A percentile compares a stretch with the other conserved stretches of the same genome.
These are phyloP conservation scores for Vanrija pseudolonga DNA, from an alignment of 1,284 basidiomycete species.

Conservation along the genomic window DNA sequence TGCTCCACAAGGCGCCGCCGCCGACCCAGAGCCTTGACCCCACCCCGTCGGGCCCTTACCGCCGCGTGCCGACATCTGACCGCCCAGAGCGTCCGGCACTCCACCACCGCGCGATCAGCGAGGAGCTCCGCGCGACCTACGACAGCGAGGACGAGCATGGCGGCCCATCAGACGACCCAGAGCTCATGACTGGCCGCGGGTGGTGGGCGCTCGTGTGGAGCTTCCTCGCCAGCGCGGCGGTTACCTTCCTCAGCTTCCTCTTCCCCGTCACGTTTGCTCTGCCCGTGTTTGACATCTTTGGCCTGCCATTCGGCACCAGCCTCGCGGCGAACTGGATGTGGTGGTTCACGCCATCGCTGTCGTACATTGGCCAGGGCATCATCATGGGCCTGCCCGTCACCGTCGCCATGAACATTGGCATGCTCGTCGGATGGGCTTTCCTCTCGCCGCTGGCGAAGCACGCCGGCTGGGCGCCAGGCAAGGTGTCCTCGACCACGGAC, in stretches of 20 bases:
- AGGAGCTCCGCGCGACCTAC: background rate
- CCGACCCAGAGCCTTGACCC: conserved; percentile 21
- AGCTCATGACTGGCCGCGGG: conserved; percentile 57
- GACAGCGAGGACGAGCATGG: conserved; percentile 38
- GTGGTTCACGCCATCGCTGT: conserved; percentile 89
- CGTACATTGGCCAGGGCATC: conserved; percentile 89
- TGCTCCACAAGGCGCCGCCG: conserved; percentile 62
- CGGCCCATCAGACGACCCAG: conserved; percentile 16
- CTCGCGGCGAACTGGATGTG: conserved; percentile 86
- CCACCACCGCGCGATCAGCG: background rate
- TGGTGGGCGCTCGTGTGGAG: conserved; percentile 72
- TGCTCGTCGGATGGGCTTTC: conserved; percentile 92
- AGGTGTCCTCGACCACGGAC: conserved; percentile 73
- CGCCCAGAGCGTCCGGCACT: background rate
- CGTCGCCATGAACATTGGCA: conserved; percentile 88
- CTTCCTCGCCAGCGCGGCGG: conserved; percentile 63
- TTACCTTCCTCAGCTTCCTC: conserved; percentile 70
- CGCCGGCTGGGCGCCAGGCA: conserved; percentile 84
- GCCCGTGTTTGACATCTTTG: conserved; percentile 73
- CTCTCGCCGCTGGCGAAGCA: conserved; percentile 80
- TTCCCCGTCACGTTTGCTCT: conserved; percentile 87
- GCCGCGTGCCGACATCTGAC: conserved; percentile 19
- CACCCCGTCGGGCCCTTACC: conserved; percentile 19
- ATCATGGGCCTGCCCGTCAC: conserved; percentile 98
- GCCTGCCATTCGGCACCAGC: conserved; percentile 52